Conservation (phyloP, 768 basidiomycete genomes). For the Gelatoporia subvermispora region DNA sequence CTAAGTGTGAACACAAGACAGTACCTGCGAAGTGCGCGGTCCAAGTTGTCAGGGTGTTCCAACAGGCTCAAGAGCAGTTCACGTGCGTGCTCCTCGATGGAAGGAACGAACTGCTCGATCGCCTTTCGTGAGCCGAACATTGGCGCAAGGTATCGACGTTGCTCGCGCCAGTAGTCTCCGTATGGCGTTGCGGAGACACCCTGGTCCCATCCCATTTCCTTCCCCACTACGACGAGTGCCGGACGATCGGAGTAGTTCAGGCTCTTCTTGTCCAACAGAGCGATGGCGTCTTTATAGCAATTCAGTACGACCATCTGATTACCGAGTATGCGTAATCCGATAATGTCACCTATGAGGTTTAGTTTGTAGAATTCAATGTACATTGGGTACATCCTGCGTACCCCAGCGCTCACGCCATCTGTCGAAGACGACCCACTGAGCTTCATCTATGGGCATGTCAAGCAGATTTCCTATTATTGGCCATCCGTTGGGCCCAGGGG, state of each 20-base stretch:
- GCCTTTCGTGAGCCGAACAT: conserved; percentile 37
- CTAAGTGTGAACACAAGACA: not conserved
- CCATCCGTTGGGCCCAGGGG: conserved; percentile 22
- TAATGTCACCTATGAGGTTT: conserved; percentile 29
- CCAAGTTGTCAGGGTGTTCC: conserved; percentile 32
- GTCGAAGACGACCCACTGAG: conserved; percentile 21
- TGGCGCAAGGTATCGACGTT: conserved; percentile 36
- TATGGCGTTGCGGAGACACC: conserved; percentile 35
- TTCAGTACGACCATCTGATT: conserved; percentile 27
- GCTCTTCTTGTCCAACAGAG: conserved; percentile 25
- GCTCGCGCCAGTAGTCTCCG: conserved; percentile 36
- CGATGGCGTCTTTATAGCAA: conserved; percentile 15
- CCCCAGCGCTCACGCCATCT: conserved; percentile 26
- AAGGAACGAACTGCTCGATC: conserved; percentile 28
- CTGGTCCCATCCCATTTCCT: conserved; percentile 23
- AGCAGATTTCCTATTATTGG: conserved; percentile 24
- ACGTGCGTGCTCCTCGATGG: conserved; percentile 38
- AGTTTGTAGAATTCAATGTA: too few species aligned
- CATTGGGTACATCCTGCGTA: conserved; percentile 8
- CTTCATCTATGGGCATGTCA: conserved; percentile 18
- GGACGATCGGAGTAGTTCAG: conserved; percentile 22
- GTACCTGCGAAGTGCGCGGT: conserved; percentile 36
- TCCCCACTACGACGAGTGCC: conserved; percentile 15
- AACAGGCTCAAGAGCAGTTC: conserved; percentile 39
- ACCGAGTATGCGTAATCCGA: conserved; percentile 22